These are phyloP conservation scores for Nitzschia sp. DNA, from an alignment of 108 stramenopile genomes.

Conservation along the genomic window DNA sequence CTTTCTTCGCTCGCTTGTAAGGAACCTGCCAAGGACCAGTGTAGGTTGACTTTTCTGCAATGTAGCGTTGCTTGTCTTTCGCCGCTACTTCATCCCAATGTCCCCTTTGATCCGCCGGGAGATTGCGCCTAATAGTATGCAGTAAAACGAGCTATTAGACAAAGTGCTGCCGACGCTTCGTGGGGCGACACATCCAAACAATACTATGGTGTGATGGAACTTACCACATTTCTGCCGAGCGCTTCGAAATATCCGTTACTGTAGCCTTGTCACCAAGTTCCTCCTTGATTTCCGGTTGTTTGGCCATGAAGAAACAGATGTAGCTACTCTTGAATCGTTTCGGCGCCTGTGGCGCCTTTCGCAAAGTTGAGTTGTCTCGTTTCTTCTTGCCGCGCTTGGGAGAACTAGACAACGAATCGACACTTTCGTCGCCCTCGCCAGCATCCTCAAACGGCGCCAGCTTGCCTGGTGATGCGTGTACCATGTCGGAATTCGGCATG, in stretches of 20 bases:
- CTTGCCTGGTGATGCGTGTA: neutral
- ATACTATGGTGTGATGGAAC: neutral
- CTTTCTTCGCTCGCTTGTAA: constrained; percentile 52
- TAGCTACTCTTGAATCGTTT: constrained; percentile 67
- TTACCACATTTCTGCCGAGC: constrained; percentile 52
- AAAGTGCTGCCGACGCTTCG: too few species aligned
- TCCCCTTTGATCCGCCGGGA: constrained; percentile 34
- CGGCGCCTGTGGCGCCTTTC: constrained; percentile 58
- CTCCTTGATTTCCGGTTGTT: constrained; percentile 54
- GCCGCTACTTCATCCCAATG: constrained; percentile 58
- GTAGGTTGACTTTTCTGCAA: constrained; percentile 49
- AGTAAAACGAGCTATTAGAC: neutral
- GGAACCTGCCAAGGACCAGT: constrained; percentile 61
- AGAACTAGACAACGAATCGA: neutral
- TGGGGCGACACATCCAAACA: too few species aligned
- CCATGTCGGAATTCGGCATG: neutral
- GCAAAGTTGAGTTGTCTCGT: constrained; percentile 24
- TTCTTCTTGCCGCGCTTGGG: constrained; percentile 7
- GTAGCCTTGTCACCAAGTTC: constrained; percentile 51
- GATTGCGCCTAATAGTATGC: constrained; percentile 13
- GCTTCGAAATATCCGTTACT: constrained; percentile 47
- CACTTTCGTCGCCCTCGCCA: neutral
- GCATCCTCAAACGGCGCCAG: neutral
- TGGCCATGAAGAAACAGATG: constrained; percentile 62
- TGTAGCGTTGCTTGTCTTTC: constrained; percentile 63